A percentile compares a stretch with the other conserved stretches of the same genome.
These are phyloP conservation scores for Yarrowia sp. DNA, from an alignment of 805 yeast species.

Conservation along the genomic window DNA sequence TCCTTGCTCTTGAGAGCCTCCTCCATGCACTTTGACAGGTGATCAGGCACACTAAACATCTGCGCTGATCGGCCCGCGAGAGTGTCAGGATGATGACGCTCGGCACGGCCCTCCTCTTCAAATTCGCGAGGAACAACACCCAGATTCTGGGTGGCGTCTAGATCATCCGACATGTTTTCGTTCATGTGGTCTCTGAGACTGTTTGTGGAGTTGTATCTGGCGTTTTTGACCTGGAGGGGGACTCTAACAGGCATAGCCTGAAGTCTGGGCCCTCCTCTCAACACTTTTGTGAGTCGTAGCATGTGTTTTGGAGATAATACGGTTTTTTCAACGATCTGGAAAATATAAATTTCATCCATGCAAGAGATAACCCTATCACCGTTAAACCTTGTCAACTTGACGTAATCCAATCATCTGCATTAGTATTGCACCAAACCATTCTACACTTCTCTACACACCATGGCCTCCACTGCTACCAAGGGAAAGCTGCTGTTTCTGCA, in stretches of 20 bases:
- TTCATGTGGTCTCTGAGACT: not conserved
- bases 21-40: not conserved
- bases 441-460: not conserved
- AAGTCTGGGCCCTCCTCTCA: not conserved
- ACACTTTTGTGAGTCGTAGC: not conserved
- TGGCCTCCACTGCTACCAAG: conserved; percentile 6
- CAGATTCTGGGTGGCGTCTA: not conserved
- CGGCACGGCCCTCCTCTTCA: not conserved
- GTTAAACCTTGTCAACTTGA: not conserved
- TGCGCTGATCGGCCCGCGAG: conserved; percentile 5
- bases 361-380: conserved; percentile 2
- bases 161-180: not conserved
- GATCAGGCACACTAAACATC: conserved; percentile 15
- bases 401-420: conserved; percentile 9
- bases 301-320: not conserved
- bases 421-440: not conserved
- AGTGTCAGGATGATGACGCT: conserved; percentile 28
- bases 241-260: not conserved
- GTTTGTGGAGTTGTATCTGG: conserved; percentile 1
- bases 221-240: too few species aligned
- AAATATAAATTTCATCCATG: conserved; percentile 4
- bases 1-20: not conserved
- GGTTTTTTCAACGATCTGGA: too few species aligned
- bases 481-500: conserved; percentile 80
- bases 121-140: not conserved